Conservation (phyloP, 495 filamentous ascomycete species). For the Chaetomidium leptoderma region DNA sequence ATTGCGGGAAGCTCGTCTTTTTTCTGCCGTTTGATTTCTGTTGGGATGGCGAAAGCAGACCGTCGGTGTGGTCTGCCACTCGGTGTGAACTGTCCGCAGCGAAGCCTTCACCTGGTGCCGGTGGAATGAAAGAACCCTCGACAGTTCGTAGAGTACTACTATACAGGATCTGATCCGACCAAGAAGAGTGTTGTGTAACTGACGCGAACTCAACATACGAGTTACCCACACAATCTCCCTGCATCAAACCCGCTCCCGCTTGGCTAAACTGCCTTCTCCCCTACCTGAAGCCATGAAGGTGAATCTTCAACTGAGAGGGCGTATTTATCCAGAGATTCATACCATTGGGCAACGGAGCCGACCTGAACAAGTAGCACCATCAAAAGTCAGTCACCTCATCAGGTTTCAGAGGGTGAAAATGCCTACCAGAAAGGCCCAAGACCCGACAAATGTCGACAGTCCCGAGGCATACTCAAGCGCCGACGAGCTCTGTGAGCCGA, state of each 20-base stretch:
- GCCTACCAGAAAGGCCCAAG: slow-evolving; percentile 58
- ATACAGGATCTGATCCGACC: too few species aligned
- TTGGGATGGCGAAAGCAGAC: not conserved
- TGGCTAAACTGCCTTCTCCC: not conserved
- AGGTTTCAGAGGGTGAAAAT: not conserved
- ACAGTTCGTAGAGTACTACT: too few species aligned
- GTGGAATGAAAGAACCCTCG: too few species aligned
- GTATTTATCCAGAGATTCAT: slow-evolving; percentile 2
- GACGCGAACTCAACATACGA: too few species aligned
- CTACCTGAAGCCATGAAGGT: not conserved
- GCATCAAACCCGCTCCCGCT: too few species aligned
- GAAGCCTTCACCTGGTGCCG: too few species aligned
- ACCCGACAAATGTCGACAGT: slow-evolving; percentile 61
- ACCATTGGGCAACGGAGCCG: slow-evolving; percentile 7
- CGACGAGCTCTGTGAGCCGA: slow-evolving; percentile 32
- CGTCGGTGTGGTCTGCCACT: too few species aligned
- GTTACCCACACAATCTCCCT: too few species aligned
- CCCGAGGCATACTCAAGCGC: slow-evolving; percentile 54
- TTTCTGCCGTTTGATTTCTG: not conserved
- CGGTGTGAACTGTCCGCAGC: too few species aligned
- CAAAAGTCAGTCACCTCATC: not conserved
- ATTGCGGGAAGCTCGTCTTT: not conserved
- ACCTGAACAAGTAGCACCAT: not conserved
- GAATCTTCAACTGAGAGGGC: not conserved
- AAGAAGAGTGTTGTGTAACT: too few species aligned